Evolutionary conservation across 1,139 yeast species (phyloP).

Genomic region (Hansenula sp.): DNA sequence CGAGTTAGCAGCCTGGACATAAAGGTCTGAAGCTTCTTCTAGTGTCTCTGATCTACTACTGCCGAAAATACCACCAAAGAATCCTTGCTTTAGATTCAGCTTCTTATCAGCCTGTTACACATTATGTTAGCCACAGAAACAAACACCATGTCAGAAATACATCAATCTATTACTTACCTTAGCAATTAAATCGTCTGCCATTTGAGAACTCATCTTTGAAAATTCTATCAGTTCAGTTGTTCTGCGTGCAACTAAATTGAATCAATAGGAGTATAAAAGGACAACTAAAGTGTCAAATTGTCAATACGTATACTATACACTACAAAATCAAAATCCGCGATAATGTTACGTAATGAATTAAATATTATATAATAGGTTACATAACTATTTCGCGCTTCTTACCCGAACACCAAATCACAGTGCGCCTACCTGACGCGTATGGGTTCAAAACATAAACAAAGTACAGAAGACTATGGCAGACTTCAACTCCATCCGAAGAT

Average conservation of each 20-base stretch:
- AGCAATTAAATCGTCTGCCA: not conserved
- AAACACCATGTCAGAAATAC: not conserved
- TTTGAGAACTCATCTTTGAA: too few species aligned
- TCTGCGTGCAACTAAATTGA: too few species aligned
- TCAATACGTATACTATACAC: too few species aligned
- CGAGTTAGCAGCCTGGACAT: conserved; percentile 85
- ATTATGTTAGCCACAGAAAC: not conserved
- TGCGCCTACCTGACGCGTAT: not conserved
- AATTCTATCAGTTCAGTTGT: too few species aligned
- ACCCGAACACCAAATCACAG: not conserved
- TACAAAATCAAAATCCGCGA: too few species aligned
- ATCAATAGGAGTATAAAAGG: too few species aligned
- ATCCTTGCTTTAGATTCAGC: conserved; percentile 69
- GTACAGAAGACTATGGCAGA: too few species aligned
- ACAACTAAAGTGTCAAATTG: too few species aligned
- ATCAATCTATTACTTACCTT: not conserved
- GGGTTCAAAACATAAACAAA: not conserved
- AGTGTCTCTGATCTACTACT: conserved; percentile 60
- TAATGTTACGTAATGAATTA: too few species aligned
- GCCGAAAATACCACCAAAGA: conserved; percentile 64
- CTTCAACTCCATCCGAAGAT: too few species aligned
- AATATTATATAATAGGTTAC: too few species aligned
- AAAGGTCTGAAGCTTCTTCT: conserved; percentile 92
- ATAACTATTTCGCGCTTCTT: too few species aligned
- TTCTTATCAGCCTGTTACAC: conserved; percentile 57